These are phyloP conservation scores for Pinus taeda DNA, from an alignment of 75 land plant genomes.

Conservation along the genomic window DNA sequence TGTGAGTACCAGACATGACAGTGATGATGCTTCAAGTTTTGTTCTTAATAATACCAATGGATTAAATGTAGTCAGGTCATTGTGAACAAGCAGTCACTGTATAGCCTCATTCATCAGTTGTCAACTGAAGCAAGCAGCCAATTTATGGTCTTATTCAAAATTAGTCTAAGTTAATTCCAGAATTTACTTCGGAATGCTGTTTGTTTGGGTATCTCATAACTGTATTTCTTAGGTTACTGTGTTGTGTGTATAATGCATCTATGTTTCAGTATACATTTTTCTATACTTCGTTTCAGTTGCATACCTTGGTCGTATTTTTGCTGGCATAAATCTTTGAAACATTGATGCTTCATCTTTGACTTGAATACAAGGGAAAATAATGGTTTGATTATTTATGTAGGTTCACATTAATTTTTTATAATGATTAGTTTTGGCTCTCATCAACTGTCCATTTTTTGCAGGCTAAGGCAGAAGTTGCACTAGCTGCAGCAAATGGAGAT, in stretches of 20 bases:
- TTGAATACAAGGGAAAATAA: not conserved
- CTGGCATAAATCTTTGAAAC: too few relatives aligned
- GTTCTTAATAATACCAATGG: too few relatives aligned
- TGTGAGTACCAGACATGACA: not conserved
- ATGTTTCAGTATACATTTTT: not conserved
- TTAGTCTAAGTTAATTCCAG: not conserved
- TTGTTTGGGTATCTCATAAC: not conserved
- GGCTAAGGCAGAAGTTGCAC: slow-evolving; percentile 75
- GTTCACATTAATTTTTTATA: not conserved
- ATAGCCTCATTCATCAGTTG: too few relatives aligned
- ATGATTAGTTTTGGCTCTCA: not conserved
- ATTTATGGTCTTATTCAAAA: not conserved
- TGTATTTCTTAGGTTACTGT: not conserved
- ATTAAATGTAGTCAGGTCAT: too few relatives aligned
- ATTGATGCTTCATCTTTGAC: not conserved
- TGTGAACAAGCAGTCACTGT: too few relatives aligned
- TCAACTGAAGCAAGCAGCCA: not conserved
- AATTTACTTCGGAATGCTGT: not conserved
- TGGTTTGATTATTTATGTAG: not conserved
- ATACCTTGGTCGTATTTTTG: not conserved
- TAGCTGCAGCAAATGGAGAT: slow-evolving; percentile 91
- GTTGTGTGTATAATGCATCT: not conserved
- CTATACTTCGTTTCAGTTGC: not conserved
- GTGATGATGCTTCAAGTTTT: too few relatives aligned
- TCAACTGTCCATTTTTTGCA: slow-evolving; percentile 8